Evolutionary conservation across 805 yeast species (phyloP).

Genomic region (Henningerozyma blattae): DNA sequence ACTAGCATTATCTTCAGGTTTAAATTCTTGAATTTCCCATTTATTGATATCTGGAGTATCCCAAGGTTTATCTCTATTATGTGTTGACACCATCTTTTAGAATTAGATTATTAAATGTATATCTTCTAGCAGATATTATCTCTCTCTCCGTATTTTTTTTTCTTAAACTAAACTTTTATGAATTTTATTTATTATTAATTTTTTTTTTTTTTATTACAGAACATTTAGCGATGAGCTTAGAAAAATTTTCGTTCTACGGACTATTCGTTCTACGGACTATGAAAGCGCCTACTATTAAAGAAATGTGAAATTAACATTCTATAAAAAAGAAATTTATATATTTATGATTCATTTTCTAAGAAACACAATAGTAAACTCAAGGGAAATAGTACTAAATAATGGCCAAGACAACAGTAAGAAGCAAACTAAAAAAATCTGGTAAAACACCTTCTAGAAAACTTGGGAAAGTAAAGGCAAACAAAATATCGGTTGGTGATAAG

Average conservation of each 20-base stretch:
- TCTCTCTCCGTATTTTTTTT: background rate
- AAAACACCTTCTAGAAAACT: background rate
- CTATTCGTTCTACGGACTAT: too few species aligned
- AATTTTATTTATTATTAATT: background rate
- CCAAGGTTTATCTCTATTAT: conserved; percentile 95
- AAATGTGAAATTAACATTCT: too few species aligned
- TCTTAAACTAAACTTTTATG: background rate
- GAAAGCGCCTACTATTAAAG: too few species aligned
- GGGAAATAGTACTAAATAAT: too few species aligned
- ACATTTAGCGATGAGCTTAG: background rate
- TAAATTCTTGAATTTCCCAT: conserved; percentile 84
- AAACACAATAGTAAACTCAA: too few species aligned
- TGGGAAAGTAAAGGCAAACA: background rate
- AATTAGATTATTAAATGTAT: conserved; percentile 1
- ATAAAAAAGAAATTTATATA: too few species aligned
- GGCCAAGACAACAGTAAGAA: too few species aligned
- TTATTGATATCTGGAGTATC: conserved; percentile 91
- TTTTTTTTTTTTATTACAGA: background rate
- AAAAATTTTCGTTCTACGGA: too few species aligned
- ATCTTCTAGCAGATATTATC: background rate
- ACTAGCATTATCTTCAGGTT: conserved; percentile 75
- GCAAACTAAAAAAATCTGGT: too few species aligned
- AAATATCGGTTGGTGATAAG: conserved; percentile 13
- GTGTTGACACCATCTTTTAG: conserved; percentile 72
- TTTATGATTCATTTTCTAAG: too few species aligned